Conservation (phyloP, 805 yeast species). For the Ogataea dorogensis region DNA sequence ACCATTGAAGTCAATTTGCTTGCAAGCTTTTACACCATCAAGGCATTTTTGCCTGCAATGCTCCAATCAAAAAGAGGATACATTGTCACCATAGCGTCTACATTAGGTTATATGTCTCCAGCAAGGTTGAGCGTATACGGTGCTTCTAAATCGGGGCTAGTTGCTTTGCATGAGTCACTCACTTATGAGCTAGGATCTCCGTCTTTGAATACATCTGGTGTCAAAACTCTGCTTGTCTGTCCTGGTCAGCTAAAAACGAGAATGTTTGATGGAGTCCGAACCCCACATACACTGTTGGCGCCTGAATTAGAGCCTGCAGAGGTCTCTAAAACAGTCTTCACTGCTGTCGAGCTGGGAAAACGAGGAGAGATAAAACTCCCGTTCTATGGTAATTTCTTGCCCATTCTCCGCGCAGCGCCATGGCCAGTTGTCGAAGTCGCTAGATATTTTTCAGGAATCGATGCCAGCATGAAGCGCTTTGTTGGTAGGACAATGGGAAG, state of each 20-base stretch:
- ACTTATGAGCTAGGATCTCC: constrained; percentile 65
- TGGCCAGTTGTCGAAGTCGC: constrained; percentile 61
- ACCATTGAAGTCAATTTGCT: constrained; percentile 66
- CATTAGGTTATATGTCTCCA: constrained; percentile 81
- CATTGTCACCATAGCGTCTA: constrained; percentile 79
- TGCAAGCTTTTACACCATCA: constrained; percentile 67
- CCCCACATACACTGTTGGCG: constrained; percentile 76
- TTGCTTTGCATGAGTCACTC: constrained; percentile 81
- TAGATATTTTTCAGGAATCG: constrained; percentile 67
- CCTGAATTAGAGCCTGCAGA: constrained; percentile 72
- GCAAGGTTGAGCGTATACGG: constrained; percentile 80
- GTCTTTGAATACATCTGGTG: constrained; percentile 44
- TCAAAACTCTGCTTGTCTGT: constrained; percentile 73
- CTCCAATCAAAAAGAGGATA: constrained; percentile 60
- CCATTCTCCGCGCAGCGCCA: constrained; percentile 68
- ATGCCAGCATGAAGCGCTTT: constrained; percentile 40
- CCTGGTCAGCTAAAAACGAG: constrained; percentile 83
- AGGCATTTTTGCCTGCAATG: constrained; percentile 75
- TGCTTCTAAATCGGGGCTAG: constrained; percentile 83
- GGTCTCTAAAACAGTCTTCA: constrained; percentile 59
- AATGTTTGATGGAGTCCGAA: constrained; percentile 69
- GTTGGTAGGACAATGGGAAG: constrained; percentile 25
- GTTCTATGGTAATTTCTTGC: constrained; percentile 70
- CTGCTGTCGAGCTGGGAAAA: constrained; percentile 57
- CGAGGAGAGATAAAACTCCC: constrained; percentile 74